Base-by-base conservation (phyloP, 345 rosid genomes). In the Leavenworthia alabamica region DNA sequence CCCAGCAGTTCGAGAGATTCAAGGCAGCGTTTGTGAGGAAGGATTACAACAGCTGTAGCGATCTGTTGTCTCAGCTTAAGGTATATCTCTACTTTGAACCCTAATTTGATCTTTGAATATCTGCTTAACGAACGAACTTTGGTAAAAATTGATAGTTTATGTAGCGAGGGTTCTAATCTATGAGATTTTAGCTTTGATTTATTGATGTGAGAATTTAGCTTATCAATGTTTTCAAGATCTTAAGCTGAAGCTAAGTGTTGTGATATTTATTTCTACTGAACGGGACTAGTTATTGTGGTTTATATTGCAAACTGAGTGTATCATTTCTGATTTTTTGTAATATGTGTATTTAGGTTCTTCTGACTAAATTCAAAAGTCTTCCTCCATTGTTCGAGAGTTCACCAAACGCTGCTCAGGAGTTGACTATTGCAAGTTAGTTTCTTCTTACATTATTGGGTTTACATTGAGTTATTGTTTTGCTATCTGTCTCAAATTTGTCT, bases 371-470 rank as follows among this genome's bases (percentile, higher is more conserved):
- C 75, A 74, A 61, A 19, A 87, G 97, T 73, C 82, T 93, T 52
- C 97, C 99, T 7, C 97, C 99, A 2, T 75, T 93, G 81, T 89
- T 89, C 46, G 88, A 89, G 70, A 66, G 49, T 23, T 83, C 96
- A 0, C 86, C 91, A n/a, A 75, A 79, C 35, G 83, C 94, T 6
- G 62, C 71, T 62, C 74, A 67, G 22, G 97, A 93, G 56, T 69
- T 93, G 77, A 80, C 82, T 0, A 53, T 89, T 70, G 99, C 96
- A 33, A 89, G 99, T 93, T 81, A 64, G 28, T 10, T 67, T n/a
- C n/a, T n/a, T n/a, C n/a, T n/a, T n/a, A n/a, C n/a, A n/a, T n/a
- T n/a, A n/a, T n/a, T n/a, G n/a, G n/a, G n/a, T n/a, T n/a, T n/a
- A n/a, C n/a, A n/a, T n/a, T n/a, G n/a, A n/a, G n/a, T n/a, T n/a